These are phyloP conservation scores for Eucalyptus curtisii DNA, from an alignment of 345 rosid genomes.

Conservation along the genomic window DNA sequence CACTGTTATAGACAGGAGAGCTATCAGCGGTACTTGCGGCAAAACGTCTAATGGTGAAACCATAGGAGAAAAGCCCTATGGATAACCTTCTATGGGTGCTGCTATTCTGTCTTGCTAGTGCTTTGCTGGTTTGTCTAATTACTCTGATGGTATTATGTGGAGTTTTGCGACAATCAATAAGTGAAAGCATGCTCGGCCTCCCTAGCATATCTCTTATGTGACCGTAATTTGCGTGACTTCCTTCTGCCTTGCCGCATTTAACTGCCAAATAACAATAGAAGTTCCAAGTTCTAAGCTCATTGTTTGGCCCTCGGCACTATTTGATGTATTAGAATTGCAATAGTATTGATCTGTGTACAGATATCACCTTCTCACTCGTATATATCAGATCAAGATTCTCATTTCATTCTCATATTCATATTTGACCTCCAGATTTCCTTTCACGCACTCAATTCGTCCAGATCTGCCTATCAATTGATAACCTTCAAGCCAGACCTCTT, in stretches of 20 bases:
- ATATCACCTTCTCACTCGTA: too few relatives aligned
- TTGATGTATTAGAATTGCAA: too few relatives aligned
- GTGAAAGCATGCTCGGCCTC: too few relatives aligned
- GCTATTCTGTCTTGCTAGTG: not conserved
- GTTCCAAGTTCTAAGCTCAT: not conserved
- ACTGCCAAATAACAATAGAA: not conserved
- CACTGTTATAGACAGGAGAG: not conserved
- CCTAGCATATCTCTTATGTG: too few relatives aligned
- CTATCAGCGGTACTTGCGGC: not conserved
- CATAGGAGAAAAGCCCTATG: not conserved
- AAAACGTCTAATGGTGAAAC: not conserved
- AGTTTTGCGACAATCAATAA: rapidly evolving
- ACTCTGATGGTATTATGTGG: too few relatives aligned
- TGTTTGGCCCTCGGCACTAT: not conserved
- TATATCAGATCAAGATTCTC: too few relatives aligned
- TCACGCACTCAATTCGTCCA: slow-evolving; percentile 62
- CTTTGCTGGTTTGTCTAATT: not conserved
- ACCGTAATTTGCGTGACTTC: too few relatives aligned
- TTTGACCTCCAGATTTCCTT: slow-evolving; percentile 11
- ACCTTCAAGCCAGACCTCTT: slow-evolving; percentile 55
- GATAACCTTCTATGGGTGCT: not conserved
- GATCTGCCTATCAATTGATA: slow-evolving; percentile 61
- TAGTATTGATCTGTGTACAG: too few relatives aligned
- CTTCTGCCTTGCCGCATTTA: too few relatives aligned
- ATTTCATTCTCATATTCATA: too few relatives aligned